These are phyloP conservation scores for Silene vulgaris DNA, from an alignment of 179 eudicot species.

Conservation along the genomic window DNA sequence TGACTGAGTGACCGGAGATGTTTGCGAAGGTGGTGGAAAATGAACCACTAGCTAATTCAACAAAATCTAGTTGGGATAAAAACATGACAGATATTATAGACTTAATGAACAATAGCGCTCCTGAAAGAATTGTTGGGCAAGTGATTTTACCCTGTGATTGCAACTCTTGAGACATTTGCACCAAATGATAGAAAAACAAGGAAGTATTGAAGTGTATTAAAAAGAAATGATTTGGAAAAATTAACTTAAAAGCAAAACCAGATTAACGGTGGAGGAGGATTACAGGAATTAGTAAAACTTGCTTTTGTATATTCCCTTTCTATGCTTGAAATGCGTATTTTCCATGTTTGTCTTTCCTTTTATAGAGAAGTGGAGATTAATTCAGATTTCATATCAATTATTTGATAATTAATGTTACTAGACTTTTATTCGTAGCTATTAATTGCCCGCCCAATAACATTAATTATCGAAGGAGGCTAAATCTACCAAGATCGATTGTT, in stretches of 20 bases:
- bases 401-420: not conserved
- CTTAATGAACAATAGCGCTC: slow-evolving; percentile 7
- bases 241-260: not conserved
- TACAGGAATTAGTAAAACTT: not conserved
- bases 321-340: not conserved
- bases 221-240: not conserved
- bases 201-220: slow-evolving; percentile 1
- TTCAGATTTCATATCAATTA: not conserved
- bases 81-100: slow-evolving; percentile 8
- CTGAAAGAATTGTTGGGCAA: not conserved
- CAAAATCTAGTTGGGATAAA: slow-evolving; percentile 14
- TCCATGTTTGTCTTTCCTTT: not conserved
- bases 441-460: not conserved
- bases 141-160: slow-evolving; percentile 8
- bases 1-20: slow-evolving; percentile 18
- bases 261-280: not conserved
- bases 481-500: too few species aligned
- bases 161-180: slow-evolving; percentile 17
- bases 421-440: too few species aligned
- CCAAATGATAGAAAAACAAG: not conserved
- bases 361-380: slow-evolving; percentile 6
- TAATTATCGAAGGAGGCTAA: too few species aligned
- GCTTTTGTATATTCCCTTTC: slow-evolving; percentile 2
- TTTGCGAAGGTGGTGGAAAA: slow-evolving; percentile 15
- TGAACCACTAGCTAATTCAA: slow-evolving; percentile 12